Evolutionary conservation across 176 grass and related monocot species (phyloP).

Genomic region (Avena sativa): DNA sequence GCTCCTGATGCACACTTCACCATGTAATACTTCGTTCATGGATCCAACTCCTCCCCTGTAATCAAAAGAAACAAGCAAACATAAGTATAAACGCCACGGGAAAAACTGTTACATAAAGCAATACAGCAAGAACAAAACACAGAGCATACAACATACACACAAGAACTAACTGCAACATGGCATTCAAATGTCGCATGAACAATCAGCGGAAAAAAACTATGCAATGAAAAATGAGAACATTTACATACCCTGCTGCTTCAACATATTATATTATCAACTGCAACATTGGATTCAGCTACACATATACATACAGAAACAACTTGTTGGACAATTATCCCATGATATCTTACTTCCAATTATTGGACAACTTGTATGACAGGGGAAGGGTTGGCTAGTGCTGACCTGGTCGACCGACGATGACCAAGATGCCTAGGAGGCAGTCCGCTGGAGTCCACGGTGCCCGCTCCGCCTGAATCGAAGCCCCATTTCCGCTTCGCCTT

Average conservation of each 20-base stretch:
- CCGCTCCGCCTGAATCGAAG: neutral
- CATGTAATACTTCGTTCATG: neutral
- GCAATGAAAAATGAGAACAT: neutral
- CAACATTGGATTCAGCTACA: neutral
- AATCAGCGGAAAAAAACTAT: neutral
- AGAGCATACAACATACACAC: neutral
- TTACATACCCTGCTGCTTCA: neutral
- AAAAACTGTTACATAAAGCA: neutral
- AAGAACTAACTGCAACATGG: neutral
- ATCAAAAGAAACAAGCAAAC: neutral
- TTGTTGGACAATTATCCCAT: neutral
- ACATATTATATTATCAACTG: constrained; percentile 10
- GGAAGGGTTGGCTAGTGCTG: neutral
- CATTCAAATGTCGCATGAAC: neutral
- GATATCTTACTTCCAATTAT: neutral
- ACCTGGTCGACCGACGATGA: constrained; percentile 1
- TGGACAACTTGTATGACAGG: neutral
- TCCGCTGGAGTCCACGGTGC: neutral
- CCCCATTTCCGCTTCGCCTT: constrained; percentile 27
- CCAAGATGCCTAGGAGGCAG: neutral
- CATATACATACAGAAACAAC: neutral
- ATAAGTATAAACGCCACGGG: neutral
- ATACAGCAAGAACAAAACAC: neutral
- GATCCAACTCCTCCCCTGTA: constrained; percentile 19
- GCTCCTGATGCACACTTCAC: constrained; percentile 19